Base-by-base conservation (phyloP, 2,329 filamentous ascomycete species). In the Xylariomycetidae sp. region DNA sequence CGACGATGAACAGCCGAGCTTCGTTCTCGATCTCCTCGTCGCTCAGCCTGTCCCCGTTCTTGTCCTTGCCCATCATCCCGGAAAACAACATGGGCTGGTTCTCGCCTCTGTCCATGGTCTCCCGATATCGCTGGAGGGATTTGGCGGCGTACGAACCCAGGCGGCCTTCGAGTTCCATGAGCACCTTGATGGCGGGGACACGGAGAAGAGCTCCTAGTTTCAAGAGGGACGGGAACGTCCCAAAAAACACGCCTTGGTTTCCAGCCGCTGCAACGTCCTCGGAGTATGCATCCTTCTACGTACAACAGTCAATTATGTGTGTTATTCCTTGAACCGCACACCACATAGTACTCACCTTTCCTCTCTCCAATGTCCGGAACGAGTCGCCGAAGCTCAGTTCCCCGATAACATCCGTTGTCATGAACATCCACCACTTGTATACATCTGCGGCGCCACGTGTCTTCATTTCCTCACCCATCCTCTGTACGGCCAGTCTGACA, bases 351-450 rank as follows among this genome's bases (percentile, higher is more conserved):
- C 54, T 38, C 45, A 73, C 70, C 54, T 68, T 50, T 12, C 69
- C 70, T 4, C 50, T 48, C 34, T 77, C 70, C 4, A 80, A 49
- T 56, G 69, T 68, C 1, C 54, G 51, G 37, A 77, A 77, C 1
- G 70, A 70, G n/a, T 75, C 64, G 0, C 74, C 73, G 48, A 79
- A 78, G 1, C 57, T 65, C 5, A 79, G 49, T 31, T 75, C 62
- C 0, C 64, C 70, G 31, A 77, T 71, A 1, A 74, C 53, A 44
- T 79, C 74, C 0, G 71, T 73, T 0, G 71, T 54, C 60, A 75
- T 65, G 33, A 72, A 74, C 5, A 66, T 49, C 56, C 62, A 71
- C 72, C 72, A 78, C 36, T 74, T 74, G 37, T 63, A 60, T 0
- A 77, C 51, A 38, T 79, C 71, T 60, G 40, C 36, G 5, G 25